Evolutionary conservation across 2,329 filamentous ascomycete genomes (phyloP), one percentile per base, ranked within the genome.

Genomic region (Aspergillus hiratsukae): DNA sequence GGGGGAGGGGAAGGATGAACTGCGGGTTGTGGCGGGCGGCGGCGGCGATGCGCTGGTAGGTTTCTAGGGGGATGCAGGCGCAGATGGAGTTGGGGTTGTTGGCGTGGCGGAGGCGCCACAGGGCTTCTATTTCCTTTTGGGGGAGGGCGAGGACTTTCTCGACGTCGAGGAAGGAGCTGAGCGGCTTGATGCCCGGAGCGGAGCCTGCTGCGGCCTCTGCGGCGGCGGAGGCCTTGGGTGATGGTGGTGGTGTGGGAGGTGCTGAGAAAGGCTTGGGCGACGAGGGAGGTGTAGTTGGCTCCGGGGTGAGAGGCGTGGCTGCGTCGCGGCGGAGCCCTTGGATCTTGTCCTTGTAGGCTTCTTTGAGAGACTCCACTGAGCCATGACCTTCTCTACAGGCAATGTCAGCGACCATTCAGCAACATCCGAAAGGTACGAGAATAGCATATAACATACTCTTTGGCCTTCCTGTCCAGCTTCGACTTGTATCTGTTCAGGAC

Each of bases 31-130:
- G 79, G 61, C 85, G 85, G 14, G 92, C 94, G 2, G 86, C 85
- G 0, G 77, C 72, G 60, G 87, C 84, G 70, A 99, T 90, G 52
- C 83, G 80, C 35, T 78, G 71, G 78, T 92, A 97, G n/a, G 87
- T 89, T 2, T 82, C 72, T 2, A 87, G 73, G 0, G 91, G 88
- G 55, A 99, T 86, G 49, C 85, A 82, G 28, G 94, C 95, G 76
- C 90, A 95, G n/a, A 99, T 83, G 11, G 87, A 89, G 60, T 85
- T 82, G 0, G 86, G 78, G 62, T 88, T 86, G 17, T 81, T 75
- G 43, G 91, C 87, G 77, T 97, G 90, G 52, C 90, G 88, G 27
- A 96, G 83, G 25, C 93, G 89, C 94, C 94, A 99, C 65, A 97
- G 82, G 31, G 87, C 84, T 66, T 91, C 87, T 55, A 99, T 87